A percentile compares a stretch with the other conserved stretches of the same genome.
phyloP scores from a whole-genome alignment of 306 rosid genomes.

The Boehmeria nivea region DNA sequence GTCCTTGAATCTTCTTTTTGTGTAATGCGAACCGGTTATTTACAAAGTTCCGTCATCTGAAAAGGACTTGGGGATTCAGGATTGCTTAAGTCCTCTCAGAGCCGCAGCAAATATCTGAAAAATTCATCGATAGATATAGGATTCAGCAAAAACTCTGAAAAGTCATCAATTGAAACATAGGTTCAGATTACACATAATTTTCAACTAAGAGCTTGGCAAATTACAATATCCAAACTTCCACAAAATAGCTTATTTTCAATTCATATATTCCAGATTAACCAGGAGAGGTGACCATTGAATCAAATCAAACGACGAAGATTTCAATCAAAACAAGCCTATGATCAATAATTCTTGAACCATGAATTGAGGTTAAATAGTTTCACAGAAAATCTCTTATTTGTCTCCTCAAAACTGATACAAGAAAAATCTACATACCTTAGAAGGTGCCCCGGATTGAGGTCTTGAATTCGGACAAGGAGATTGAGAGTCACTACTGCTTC shows the following conservation, averaged over 20 bases:
- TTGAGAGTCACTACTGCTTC: conserved; percentile 24
- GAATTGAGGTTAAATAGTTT: too few relatives aligned
- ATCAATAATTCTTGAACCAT: too few relatives aligned
- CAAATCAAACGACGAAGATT: too few relatives aligned
- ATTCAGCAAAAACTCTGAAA: neutral
- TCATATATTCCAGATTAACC: too few relatives aligned
- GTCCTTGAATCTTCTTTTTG: too few relatives aligned
- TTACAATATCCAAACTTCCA: too few relatives aligned
- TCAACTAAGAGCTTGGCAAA: too few relatives aligned
- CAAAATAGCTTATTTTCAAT: too few relatives aligned
- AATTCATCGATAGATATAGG: too few relatives aligned
- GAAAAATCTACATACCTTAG: conserved; percentile 41
- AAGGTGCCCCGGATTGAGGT: conserved; percentile 34
- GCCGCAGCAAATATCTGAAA: conserved; percentile 44
- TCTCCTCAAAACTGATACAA: neutral
- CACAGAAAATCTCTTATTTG: neutral
- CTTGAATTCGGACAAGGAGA: conserved; percentile 21
- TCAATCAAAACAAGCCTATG: too few relatives aligned
- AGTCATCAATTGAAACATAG: neutral
- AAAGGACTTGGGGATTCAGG: conserved; percentile 11
- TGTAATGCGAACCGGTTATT: neutral
- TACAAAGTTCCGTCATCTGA: conserved; percentile 10
- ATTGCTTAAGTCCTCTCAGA: conserved; percentile 37
- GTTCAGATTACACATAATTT: too few relatives aligned
- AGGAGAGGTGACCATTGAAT: too few relatives aligned